phyloP scores from a whole-genome alignment of 2,329 filamentous ascomycete species.

The Colletotrichum sp. region DNA sequence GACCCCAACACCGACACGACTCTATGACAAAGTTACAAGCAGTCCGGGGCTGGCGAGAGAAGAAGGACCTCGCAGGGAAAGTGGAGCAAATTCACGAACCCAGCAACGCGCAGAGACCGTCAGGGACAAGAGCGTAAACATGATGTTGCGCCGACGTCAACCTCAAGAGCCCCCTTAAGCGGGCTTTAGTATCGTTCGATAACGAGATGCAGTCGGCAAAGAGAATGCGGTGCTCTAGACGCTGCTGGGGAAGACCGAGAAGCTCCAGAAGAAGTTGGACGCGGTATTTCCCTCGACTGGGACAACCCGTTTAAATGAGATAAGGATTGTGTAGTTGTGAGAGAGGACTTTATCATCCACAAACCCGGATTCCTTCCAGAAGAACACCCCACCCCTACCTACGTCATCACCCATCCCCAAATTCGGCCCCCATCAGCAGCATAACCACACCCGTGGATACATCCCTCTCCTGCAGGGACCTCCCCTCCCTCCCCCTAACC shows the following conservation, averaged over 20 bases:
- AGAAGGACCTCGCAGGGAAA: not conserved
- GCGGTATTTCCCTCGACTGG: not conserved
- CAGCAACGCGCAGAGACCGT: not conserved
- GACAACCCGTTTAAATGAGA: too few relatives aligned
- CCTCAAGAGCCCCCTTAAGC: not conserved
- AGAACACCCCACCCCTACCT: not conserved
- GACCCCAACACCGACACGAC: accelerated
- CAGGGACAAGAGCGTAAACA: not conserved
- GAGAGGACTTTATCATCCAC: not conserved
- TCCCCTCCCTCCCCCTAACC: not conserved
- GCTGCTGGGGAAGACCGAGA: accelerated
- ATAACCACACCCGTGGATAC: not conserved
- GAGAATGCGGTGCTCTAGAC: not conserved
- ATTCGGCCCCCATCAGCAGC: not conserved
- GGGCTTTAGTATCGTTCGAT: accelerated
- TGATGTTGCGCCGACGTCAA: not conserved
- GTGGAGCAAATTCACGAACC: accelerated
- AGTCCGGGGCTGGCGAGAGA: not conserved
- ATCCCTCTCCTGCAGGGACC: not conserved
- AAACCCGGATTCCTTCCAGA: not conserved
- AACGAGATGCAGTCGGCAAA: not conserved
- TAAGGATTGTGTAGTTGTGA: too few relatives aligned
- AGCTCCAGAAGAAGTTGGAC: too few relatives aligned
- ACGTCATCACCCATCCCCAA: not conserved
- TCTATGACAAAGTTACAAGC: not conserved